Evolutionary conservation across 2,329 filamentous ascomycete species (phyloP), one percentile per base, ranked within the genome.

Genomic region (Ilyonectria mors-panacis): DNA sequence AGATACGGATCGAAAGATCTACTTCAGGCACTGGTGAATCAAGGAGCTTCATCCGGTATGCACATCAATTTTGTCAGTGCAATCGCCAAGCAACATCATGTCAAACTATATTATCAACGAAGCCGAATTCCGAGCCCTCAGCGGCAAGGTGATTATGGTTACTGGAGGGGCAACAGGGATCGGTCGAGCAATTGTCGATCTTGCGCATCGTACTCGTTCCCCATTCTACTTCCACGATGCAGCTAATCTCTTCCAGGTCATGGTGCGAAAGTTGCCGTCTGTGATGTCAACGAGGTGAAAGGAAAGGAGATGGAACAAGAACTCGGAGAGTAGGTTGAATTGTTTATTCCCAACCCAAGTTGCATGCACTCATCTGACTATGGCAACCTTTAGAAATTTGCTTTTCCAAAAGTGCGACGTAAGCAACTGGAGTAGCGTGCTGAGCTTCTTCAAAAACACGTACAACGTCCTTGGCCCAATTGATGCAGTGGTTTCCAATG

Each of bases 331-430:
- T 51, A 33, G 5, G 15, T 33, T 33, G 8, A 33, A 9, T 1
- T 33, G 8, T 33, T 33, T 33, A 17, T 8, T 15, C 39, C 39
- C 15, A n/a, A 17, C 39, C n/a, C 15, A n/a, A n/a, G 17, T 19
- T 10, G 17, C 4, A 30, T 28, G 5, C n/a, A 26, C 26, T 26
- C 26, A 17, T 50, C 45, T 47, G 23, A 51, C 28, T 9, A 26
- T 8, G 15, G 19, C 6, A 39, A 28, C 30, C 7, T 21, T 1
- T 28, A 65, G 48, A 19, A 23, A 59, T 15, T 5, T 55, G 9
- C 13, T 61, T 4, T 65, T 65, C 57, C 37, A 37, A 28, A 65
- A n/a, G 55, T 65, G 63, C 44, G 63, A 65, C 12, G 48, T 60
- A 6, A 48, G 37, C n/a, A 50, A 50, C 23, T 65, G 63, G 63